Conservation (phyloP, 192 early-diverging fungal species). For the Coemansia sp. region DNA sequence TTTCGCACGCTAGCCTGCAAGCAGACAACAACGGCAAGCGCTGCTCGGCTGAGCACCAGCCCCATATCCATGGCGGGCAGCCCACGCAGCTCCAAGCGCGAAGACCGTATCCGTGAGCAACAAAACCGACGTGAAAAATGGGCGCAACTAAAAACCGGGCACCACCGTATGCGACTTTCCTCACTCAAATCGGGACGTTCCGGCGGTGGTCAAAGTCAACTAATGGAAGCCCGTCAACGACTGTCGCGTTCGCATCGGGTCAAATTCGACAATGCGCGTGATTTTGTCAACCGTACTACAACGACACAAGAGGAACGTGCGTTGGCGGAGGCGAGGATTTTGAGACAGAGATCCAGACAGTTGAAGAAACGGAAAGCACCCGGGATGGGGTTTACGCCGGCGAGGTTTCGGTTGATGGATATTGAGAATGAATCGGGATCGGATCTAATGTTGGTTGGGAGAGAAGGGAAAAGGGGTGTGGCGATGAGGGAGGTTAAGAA, state of each 20-base stretch:
- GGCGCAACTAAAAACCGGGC: slow-evolving; percentile 18
- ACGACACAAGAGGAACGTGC: slow-evolving; percentile 15
- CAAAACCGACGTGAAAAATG: slow-evolving; percentile 16
- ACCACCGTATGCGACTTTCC: slow-evolving; percentile 24
- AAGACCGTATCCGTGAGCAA: slow-evolving; percentile 16
- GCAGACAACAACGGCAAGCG: background rate
- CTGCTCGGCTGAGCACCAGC: background rate
- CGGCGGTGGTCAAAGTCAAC: slow-evolving; percentile 35
- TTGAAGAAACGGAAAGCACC: slow-evolving; percentile 27
- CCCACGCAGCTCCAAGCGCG: background rate
- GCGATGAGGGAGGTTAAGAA: slow-evolving; percentile 21
- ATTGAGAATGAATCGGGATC: slow-evolving; percentile 59
- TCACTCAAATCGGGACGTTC: slow-evolving; percentile 10
- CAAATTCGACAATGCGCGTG: slow-evolving; percentile 30
- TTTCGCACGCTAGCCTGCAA: background rate
- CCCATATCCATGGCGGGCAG: background rate
- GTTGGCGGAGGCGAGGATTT: slow-evolving; percentile 37
- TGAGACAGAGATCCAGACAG: slow-evolving; percentile 35
- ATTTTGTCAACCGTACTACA: slow-evolving; percentile 25
- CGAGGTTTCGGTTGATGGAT: slow-evolving; percentile 58
- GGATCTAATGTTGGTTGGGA: slow-evolving; percentile 26
- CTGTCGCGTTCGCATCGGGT: slow-evolving; percentile 32
- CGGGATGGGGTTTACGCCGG: slow-evolving; percentile 63
- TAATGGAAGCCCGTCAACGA: slow-evolving; percentile 35
- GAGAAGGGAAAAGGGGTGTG: background rate